Evolutionary conservation across 2,329 filamentous ascomycete genomes (phyloP).

Genomic region (Sarocladium oryzae): DNA sequence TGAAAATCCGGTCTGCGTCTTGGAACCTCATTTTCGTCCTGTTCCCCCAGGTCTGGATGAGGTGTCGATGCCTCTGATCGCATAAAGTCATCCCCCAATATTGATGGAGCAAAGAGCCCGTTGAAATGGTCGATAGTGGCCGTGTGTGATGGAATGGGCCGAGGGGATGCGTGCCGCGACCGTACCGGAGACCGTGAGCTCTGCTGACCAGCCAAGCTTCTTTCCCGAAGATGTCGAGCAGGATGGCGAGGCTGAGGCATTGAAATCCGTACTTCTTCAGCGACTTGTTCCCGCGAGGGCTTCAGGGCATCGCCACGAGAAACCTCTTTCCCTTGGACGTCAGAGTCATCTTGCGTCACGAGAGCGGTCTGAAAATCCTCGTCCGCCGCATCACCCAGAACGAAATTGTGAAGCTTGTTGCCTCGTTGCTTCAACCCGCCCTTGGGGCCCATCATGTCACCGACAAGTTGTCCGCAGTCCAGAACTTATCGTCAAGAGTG

Average conservation of each 20-base stretch:
- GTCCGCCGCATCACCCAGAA: background rate
- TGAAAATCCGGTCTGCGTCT: background rate
- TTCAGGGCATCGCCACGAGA: background rate
- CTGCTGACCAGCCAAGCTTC: background rate
- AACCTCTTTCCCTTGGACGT: background rate
- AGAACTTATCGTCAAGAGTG: too few species aligned
- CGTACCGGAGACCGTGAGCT: background rate
- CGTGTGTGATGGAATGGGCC: background rate
- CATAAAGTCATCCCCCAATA: constrained; percentile 33
- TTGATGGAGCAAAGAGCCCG: constrained; percentile 29
- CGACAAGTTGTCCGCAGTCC: too few species aligned
- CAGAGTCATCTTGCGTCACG: constrained; percentile 1
- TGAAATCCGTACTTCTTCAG: constrained; percentile 3
- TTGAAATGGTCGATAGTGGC: background rate
- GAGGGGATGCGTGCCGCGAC: constrained; percentile 1
- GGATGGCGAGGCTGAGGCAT: constrained; percentile 2
- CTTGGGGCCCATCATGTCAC: background rate
- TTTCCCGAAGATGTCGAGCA: background rate
- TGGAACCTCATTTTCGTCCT: constrained; percentile 14
- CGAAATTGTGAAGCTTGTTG: constrained; percentile 6
- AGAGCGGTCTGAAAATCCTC: constrained; percentile 7
- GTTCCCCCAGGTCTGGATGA: constrained; percentile 20
- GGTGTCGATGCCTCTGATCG: constrained; percentile 31
- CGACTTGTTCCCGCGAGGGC: constrained; percentile 5
- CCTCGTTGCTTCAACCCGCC: background rate